Evolutionary conservation across 1,284 basidiomycete species (phyloP).

Genomic region (Rhizopogon hawkerae): DNA sequence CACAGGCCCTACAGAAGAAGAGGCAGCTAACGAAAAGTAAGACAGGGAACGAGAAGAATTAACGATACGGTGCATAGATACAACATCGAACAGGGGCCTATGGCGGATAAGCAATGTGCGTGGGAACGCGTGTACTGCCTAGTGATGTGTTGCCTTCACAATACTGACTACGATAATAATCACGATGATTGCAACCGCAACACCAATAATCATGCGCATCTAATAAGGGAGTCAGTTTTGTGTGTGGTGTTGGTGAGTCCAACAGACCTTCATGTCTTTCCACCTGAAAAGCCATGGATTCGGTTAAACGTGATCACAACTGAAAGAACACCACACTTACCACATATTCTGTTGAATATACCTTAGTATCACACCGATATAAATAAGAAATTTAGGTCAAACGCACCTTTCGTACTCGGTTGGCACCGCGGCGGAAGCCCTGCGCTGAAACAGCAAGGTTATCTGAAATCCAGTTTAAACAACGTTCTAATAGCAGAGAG

Average conservation of each 20-base stretch:
- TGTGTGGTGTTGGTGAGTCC: slow-evolving; percentile 1
- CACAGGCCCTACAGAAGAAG: slow-evolving; percentile 8
- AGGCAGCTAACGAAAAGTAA: slow-evolving; percentile 6
- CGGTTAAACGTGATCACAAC: slow-evolving; percentile 6
- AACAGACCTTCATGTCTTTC: slow-evolving; percentile 92
- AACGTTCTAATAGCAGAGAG: background rate
- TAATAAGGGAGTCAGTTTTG: slow-evolving; percentile 23
- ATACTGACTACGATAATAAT: slow-evolving; percentile 91
- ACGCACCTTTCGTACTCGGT: slow-evolving; percentile 93
- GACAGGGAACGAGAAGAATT: slow-evolving; percentile 17
- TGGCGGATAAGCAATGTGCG: background rate
- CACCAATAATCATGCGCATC: slow-evolving; percentile 88
- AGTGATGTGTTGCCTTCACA: slow-evolving; percentile 68
- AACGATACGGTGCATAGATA: slow-evolving; percentile 29
- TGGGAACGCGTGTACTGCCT: slow-evolving; percentile 7
- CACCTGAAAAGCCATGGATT: slow-evolving; percentile 48
- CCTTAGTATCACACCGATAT: slow-evolving; percentile 18
- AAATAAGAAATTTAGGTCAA: slow-evolving; percentile 6
- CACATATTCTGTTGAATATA: slow-evolving; percentile 61
- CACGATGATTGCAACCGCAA: slow-evolving; percentile 81
- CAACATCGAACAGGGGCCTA: slow-evolving; percentile 21
- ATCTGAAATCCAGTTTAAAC: slow-evolving; percentile 43
- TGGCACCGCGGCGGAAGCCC: slow-evolving; percentile 95
- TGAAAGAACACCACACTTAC: slow-evolving; percentile 38
- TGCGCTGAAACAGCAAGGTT: slow-evolving; percentile 98